Evolutionary conservation across 768 basidiomycete genomes (phyloP).

Genomic region (Lepiota venenata): DNA sequence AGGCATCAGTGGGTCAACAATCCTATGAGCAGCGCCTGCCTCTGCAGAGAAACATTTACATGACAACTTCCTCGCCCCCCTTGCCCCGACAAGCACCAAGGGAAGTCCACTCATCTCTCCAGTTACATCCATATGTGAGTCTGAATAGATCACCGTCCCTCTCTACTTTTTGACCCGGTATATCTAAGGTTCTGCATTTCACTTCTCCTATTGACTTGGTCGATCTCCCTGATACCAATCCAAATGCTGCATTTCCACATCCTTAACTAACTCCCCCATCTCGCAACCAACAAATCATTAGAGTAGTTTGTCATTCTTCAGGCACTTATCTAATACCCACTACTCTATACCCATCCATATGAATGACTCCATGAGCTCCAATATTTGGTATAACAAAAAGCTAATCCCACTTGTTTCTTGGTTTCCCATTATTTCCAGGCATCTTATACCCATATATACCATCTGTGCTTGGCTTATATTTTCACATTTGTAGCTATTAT

Average conservation of each 20-base stretch:
- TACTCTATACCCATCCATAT: background rate
- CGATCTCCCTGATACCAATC: conserved; percentile 15
- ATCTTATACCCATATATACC: too few species aligned
- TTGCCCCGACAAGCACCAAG: conserved; percentile 4
- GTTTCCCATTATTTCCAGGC: too few species aligned
- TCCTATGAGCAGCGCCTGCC: background rate
- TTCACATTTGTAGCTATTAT: too few species aligned
- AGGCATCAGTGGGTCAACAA: conserved; percentile 13
- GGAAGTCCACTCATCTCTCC: conserved; percentile 17
- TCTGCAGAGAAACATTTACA: conserved; percentile 14
- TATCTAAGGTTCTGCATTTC: conserved; percentile 35
- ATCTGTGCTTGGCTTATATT: too few species aligned
- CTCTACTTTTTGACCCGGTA: conserved; percentile 5
- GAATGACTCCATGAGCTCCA: background rate
- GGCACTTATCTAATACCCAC: background rate
- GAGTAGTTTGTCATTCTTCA: background rate
- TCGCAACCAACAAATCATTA: background rate
- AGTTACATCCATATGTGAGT: conserved; percentile 43
- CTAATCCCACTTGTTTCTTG: too few species aligned
- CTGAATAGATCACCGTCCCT: background rate
- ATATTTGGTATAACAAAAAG: too few species aligned
- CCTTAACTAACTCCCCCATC: background rate
- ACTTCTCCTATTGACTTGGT: conserved; percentile 42
- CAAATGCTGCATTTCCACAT: background rate
- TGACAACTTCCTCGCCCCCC: conserved; percentile 15